A percentile compares a stretch with the other conserved stretches of the same genome.
Conservation (phyloP, 768 basidiomycete genomes). For the Hygrophoropsis aurantiaca region DNA sequence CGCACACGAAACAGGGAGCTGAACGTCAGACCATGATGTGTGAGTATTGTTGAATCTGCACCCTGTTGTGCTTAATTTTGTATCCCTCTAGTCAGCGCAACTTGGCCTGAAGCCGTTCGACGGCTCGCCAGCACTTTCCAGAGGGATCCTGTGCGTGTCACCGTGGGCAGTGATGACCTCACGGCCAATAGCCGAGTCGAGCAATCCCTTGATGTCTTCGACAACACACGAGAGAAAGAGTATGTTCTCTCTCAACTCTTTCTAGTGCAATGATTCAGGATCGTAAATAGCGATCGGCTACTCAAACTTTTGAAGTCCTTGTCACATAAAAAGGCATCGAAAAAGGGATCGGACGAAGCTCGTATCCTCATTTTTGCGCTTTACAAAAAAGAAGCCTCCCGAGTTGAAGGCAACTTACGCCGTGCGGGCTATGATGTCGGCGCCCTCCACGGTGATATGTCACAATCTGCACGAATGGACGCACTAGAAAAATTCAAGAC, state of each 20-base stretch:
- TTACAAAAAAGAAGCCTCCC: slow-evolving; percentile 95
- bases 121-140: slow-evolving; percentile 88
- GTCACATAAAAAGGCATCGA: slow-evolving; percentile 61
- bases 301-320: slow-evolving; percentile 53
- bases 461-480: slow-evolving; percentile 79
- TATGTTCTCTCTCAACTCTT: slow-evolving; percentile 34
- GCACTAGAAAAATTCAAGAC: slow-evolving; percentile 85
- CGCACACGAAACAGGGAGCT: slow-evolving; percentile 60
- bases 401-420: slow-evolving; percentile 80
- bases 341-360: slow-evolving; percentile 47
- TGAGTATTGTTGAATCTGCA: slow-evolving; percentile 41
- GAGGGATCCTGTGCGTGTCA: slow-evolving; percentile 80
- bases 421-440: slow-evolving; percentile 76
- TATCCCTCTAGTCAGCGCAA: slow-evolving; percentile 77
- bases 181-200: slow-evolving; percentile 94
- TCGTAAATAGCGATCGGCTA: slow-evolving; percentile 53
- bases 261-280: background rate
- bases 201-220: slow-evolving; percentile 90
- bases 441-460: slow-evolving; percentile 89
- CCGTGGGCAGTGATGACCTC: slow-evolving; percentile 93
- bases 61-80: background rate
- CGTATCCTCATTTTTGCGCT: slow-evolving; percentile 91
- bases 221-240: slow-evolving; percentile 85
- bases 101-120: slow-evolving; percentile 95
- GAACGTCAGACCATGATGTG: slow-evolving; percentile 93